Conservation (phyloP, 2,329 filamentous ascomycete species). For the Metarhizium brunneum region DNA sequence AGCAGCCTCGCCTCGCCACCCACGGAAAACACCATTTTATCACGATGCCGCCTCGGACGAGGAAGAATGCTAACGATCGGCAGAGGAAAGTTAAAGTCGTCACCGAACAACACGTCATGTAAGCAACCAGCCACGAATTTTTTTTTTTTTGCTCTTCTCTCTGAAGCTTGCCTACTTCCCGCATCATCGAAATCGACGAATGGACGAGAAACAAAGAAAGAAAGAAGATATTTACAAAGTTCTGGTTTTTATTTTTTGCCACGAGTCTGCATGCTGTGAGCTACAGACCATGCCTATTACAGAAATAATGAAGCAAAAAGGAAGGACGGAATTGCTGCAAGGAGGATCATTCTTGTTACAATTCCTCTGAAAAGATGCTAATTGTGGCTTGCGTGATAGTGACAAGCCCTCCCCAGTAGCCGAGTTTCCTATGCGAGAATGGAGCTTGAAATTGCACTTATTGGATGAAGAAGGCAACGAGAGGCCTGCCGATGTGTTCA, state of each 20-base stretch:
- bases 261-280: neutral
- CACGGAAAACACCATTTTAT: slow-evolving; percentile 1
- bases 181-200: neutral
- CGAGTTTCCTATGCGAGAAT: slow-evolving; percentile 86
- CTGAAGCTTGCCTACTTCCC: neutral
- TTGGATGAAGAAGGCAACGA: slow-evolving; percentile 81
- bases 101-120: slow-evolving; percentile 86
- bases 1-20: slow-evolving; percentile 1
- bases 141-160: neutral
- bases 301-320: neutral
- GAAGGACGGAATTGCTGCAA: neutral
- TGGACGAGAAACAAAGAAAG: neutral
- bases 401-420: slow-evolving; percentile 74
- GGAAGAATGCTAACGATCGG: slow-evolving; percentile 25
- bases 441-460: slow-evolving; percentile 80
- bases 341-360: neutral
- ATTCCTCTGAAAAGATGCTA: neutral
- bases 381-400: slow-evolving; percentile 30
- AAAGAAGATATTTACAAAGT: too few relatives aligned
- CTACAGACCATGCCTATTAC: neutral
- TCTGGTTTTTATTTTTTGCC: neutral
- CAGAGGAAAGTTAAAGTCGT: slow-evolving; percentile 89
- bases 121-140: slow-evolving; percentile 27
- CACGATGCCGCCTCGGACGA: slow-evolving; percentile 6
- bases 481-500: slow-evolving; percentile 74